These are phyloP conservation scores for Akanthomyces dipterigenus DNA, from an alignment of 2,329 filamentous ascomycete genomes.

Conservation along the genomic window DNA sequence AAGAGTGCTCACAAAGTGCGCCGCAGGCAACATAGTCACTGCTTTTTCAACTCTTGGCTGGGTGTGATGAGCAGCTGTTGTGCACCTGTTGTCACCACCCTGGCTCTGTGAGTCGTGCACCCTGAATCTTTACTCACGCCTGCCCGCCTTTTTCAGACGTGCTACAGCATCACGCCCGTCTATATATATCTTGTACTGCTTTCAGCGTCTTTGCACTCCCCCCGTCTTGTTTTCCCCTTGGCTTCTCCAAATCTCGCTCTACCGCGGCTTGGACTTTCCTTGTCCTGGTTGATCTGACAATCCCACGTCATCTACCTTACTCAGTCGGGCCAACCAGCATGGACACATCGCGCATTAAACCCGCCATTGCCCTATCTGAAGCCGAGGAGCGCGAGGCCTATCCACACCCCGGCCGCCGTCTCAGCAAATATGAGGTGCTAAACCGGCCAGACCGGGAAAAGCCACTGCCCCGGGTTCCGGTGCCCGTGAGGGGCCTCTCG, in stretches of 20 bases:
- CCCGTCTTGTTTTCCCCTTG: background rate
- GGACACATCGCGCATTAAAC: conserved; percentile 3
- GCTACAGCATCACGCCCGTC: background rate
- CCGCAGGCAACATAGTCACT: background rate
- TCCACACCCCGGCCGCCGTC: conserved; percentile 10
- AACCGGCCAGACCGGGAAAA: background rate
- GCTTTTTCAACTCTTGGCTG: background rate
- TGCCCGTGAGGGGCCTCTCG: background rate
- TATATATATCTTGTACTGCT: background rate
- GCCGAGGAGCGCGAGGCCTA: conserved; percentile 7
- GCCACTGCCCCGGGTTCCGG: conserved; percentile 2
- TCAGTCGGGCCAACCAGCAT: background rate
- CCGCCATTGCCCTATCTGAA: conserved; percentile 7
- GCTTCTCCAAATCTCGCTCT: too few species aligned
- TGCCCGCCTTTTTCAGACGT: background rate
- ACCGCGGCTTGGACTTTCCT: background rate
- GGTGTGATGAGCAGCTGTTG: conserved; percentile 1
- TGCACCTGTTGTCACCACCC: background rate
- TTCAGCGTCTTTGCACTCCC: background rate
- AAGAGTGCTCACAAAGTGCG: background rate
- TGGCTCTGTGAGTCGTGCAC: background rate
- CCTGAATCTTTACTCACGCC: background rate
- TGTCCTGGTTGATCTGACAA: background rate
- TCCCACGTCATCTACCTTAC: background rate
- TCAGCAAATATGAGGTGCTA: conserved; percentile 3